Evolutionary conservation across 2,329 filamentous ascomycete species (phyloP), one percentile per base, ranked within the genome.

Genomic region (Penicillium digitatum): DNA sequence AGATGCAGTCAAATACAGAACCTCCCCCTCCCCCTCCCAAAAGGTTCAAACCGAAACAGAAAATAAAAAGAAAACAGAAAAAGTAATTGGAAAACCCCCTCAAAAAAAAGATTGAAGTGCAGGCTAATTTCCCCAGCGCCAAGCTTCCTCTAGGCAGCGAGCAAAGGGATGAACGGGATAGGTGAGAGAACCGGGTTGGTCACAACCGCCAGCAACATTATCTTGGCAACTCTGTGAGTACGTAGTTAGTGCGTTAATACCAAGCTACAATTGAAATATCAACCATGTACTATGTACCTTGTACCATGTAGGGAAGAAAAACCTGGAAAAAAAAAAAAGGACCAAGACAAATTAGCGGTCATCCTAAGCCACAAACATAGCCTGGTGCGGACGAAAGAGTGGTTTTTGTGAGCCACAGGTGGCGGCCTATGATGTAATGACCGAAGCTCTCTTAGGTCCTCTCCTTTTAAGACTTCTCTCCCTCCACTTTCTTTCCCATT

Each of bases 371-470:
- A 54, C 47, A 39, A 20, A 11, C 16, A 14, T 35, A 18, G 9
- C 34, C 9, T 35, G 34, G 32, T 35, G 16, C 32, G n/a, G n/a
- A n/a, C n/a, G n/a, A n/a, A n/a, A n/a, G n/a, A n/a, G n/a, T n/a
- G 9, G 18, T 35, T 20, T 10, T 9, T 11, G 0, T 12, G 37
- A 51, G 59, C 59, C 59, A 61, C 59, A 57, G 7, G 46, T 49
- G 54, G 59, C 54, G 43, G 47, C 54, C 72, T 0, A 72, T 72
- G 48, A 71, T 69, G 49, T 78, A 75, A 65, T 58, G 26, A 51
- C 50, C 64, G 20, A 83, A 83, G 66, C 81, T 3, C 72, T 80
- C 44, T 35, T 18, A 69, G 81, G 58, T 70, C 73, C 52, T 81
- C 66, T 80, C 81, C 26, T 75, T 85, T 65, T 60, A 60, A 60